Evolutionary conservation across 2,329 filamentous ascomycete species (phyloP), one percentile per base, ranked within the genome.

Genomic region (Penicillium decumbens): DNA sequence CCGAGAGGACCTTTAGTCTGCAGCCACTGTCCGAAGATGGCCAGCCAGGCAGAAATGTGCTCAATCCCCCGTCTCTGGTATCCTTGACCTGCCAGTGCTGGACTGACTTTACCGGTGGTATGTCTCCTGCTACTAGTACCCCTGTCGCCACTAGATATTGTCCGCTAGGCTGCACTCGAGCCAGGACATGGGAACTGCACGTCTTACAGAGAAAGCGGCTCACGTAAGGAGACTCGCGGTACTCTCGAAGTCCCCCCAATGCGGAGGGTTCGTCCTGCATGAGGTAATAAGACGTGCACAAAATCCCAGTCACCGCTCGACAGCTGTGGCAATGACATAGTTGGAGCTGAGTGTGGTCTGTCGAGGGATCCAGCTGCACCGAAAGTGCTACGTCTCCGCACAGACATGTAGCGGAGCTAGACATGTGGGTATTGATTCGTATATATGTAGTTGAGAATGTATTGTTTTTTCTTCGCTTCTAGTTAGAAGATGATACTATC

Each of bases 311-410:
- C 27, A 71, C 68, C 40, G 69, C 68, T 13, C 78, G 74, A 61
- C 78, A 82, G 24, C 64, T 69, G 50, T 65, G 63, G 68, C 80
- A 82, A 58, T 81, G 76, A 62, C 79, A 82, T 53, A 81, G 53
- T 43, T 66, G 55, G n/a, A 67, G 58, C 12, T 51, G 47, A 18
- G 52, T 53, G 25, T 53, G 56, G 37, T 63, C 55, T 41, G 40
- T 48, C 10, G 45, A 49, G n/a, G 51, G 45, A 27, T 60, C 57
- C 15, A 70, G 49, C 15, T 54, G 39, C 25, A 69, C 53, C 15
- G 58, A 51, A 39, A 63, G 58, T 18, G 53, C 54, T 37, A 61
- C 51, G 39, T 47, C 44, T 24, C 62, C 56, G 37, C 68, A 70
- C 28, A 69, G 53, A 52, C 68, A 70, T 40, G 61, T 45, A 40